Base-by-base conservation (phyloP, 2,329 filamentous ascomycete genomes). In the Nemania serpens region DNA sequence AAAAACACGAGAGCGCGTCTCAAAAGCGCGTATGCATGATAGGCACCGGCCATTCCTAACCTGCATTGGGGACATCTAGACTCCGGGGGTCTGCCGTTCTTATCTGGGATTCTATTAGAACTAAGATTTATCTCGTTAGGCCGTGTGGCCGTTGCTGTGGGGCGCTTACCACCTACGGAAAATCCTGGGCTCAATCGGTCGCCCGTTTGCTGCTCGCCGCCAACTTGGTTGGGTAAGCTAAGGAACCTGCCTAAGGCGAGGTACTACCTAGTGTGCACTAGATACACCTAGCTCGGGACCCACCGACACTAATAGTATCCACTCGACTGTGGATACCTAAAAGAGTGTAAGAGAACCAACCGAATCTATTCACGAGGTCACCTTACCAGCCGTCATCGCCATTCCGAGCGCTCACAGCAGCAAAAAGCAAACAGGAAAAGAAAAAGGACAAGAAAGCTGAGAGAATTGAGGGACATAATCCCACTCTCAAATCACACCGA, bases 61-160 rank as follows among this genome's bases (percentile, higher is more conserved):
- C 43, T 17, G 45, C 43, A 55, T 36, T 57, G 45, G 17, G 45
- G 52, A 56, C 43, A 15, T 39, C 29, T 48, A 29, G 52, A 34
- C 45, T 43, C 49, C 45, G 20, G 4, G 3, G 3, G 7, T 29
- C 58, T 53, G 52, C 46, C 34, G 18, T 37, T 29, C 45, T 17
- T 6, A 34, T 48, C 45, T 48, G 11, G 42, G 42, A 25, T 25
- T 45, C 15, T 48, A 34, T 48, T 22, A 15, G 33, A 25, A 34
- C 45, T 25, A 15, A 18, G 11, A 15, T 25, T 50, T 5, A 15
- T 22, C 3, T 45, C 45, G 5, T 51, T 57, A 47, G 52, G 56
- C 52, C 50, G 42, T 55, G 51, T 34, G 47, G 20, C 59, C 51
- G 48, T 58, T 50, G n/a, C n/a, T 22, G 52, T 53, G 54, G 43